Conservation (phyloP, 2,329 filamentous ascomycete genomes). For the Chrysoporthe puriensis region DNA sequence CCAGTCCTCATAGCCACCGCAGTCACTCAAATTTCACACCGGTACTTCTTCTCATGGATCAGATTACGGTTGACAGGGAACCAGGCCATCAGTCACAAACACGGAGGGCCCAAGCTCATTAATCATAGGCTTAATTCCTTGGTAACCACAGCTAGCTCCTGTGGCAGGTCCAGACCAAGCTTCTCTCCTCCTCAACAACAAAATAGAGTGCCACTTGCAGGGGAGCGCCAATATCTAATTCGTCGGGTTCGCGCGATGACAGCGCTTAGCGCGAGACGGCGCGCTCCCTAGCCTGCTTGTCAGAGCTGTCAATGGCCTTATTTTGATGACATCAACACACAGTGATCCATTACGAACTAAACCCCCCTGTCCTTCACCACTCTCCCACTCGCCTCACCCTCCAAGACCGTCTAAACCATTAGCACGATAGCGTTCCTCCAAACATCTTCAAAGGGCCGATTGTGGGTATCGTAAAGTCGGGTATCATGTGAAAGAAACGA, state of each 20-base stretch:
- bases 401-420: background rate
- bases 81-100: background rate
- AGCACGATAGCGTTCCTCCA: background rate
- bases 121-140: background rate
- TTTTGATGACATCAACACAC: background rate
- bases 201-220: background rate
- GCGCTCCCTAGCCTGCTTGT: background rate
- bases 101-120: background rate
- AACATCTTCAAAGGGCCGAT: background rate
- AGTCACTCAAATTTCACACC: background rate
- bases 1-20: background rate
- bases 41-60: no score
- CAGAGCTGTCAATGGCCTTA: background rate
- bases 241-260: background rate
- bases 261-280: background rate
- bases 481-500: conserved; percentile 11
- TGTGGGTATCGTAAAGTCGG: background rate
- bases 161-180: background rate
- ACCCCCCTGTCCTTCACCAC: background rate
- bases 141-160: background rate
- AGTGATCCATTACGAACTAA: background rate
- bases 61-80: background rate
- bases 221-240: background rate
- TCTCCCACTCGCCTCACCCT: background rate
- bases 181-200: background rate